phyloP scores from a whole-genome alignment of 169 alveolate genomes.

The Plasmodium coatneyi region DNA sequence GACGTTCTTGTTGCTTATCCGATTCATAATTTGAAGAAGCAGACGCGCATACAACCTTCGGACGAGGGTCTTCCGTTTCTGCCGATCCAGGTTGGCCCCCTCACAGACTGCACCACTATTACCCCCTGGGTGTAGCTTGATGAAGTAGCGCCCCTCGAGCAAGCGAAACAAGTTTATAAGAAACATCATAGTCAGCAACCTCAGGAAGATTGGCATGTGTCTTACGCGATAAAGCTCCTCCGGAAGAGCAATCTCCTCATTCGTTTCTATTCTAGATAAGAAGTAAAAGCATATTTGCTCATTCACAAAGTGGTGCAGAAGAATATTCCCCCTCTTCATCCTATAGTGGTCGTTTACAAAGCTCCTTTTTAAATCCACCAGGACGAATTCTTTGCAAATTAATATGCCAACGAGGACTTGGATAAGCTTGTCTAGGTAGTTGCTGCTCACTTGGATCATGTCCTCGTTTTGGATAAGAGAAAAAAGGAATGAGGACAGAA shows the following conservation, averaged over 20 bases:
- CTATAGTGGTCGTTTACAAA: constrained; percentile 34
- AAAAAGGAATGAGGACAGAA: constrained; percentile 44
- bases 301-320: constrained; percentile 15
- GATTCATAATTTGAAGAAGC: neutral
- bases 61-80: neutral
- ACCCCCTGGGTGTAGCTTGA: neutral
- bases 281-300: constrained; percentile 22
- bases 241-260: constrained; percentile 11
- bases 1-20: neutral
- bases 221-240: constrained; percentile 2
- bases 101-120: neutral
- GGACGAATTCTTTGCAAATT: constrained; percentile 41
- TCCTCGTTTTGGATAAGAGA: constrained; percentile 40
- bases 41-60: neutral
- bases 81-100: neutral
- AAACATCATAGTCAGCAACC: constrained; percentile 31
- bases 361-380: constrained; percentile 17
- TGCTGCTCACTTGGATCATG: constrained; percentile 5
- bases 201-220: constrained; percentile 26
- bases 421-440: constrained; percentile 30
- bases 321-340: constrained; percentile 27
- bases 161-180: constrained; percentile 29
- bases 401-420: constrained; percentile 31
- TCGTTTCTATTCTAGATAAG: neutral
- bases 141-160: neutral